Base-by-base conservation (phyloP, 106 monocot genomes). In the Allium sativum region DNA sequence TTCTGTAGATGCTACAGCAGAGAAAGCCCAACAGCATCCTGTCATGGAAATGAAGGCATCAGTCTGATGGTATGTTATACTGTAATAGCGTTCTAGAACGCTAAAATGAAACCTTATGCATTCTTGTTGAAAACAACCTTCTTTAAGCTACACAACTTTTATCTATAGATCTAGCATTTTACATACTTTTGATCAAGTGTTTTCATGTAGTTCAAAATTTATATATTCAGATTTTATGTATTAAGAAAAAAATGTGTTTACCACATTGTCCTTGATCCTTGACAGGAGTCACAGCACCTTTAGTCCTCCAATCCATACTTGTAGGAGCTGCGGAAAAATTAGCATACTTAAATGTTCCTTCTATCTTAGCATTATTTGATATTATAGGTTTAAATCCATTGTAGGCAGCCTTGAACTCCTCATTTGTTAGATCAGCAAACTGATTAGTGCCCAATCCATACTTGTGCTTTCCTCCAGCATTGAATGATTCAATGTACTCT, bases 21-120 rank as follows among this genome's bases (percentile, higher is more conserved):
- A 65, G 50, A 65, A 65, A 12, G 65, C 65, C 65, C 65, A 65
- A 12, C 65, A 65, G 4, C 48, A 65, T 31, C 21, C 48, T 54
- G 53, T 54, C 19, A 7, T 54, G n/a, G 2, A 54, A 54, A 54
- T 13, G 15, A 54, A n/a, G n/a, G 15, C 1, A 19, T 54, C 6
- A 19, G 19, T 19, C 22, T 55, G 17, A 19, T n/a, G 10, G 18
- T 10, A 20, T 55, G 0, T 3, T 0, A 55, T 0, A 20, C 8
- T 19, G 16, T 1, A 14, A 53, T 1, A 14, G 13, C 15, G 7
- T 15, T 7, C 15, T 16, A 15, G 18, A n/a, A 53, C 12, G 17
- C 17, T 52, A 52, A 17, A 52, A 31, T 31, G 31, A 2, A 31
- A 31, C 1, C 31, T 31, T 31, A 31, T 31, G 5, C 31, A 31